These are phyloP conservation scores for Apophysomyces ossiformis DNA, from an alignment of 371 early-diverging fungal genomes.

Conservation along the genomic window DNA sequence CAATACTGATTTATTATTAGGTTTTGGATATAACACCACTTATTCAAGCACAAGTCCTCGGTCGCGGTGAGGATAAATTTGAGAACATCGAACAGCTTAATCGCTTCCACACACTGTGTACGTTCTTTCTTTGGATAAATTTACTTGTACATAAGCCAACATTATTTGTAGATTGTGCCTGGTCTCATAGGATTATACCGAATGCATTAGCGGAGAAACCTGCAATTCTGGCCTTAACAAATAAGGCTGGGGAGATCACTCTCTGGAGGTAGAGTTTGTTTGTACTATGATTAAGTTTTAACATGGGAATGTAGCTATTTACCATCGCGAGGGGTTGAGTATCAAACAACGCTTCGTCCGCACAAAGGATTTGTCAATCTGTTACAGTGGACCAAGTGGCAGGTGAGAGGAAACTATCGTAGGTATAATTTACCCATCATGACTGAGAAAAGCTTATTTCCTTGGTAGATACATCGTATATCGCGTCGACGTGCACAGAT, in stretches of 20 bases:
- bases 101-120: constrained; percentile 31
- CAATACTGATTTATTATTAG: constrained; percentile 3
- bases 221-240: constrained; percentile 25
- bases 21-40: constrained; percentile 23
- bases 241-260: constrained; percentile 34
- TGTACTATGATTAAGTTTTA: not conserved
- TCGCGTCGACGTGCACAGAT: constrained; percentile 14
- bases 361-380: constrained; percentile 15
- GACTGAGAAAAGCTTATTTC: not conserved
- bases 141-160: not conserved
- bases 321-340: not conserved
- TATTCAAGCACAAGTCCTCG: constrained; percentile 14
- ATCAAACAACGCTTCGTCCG: not conserved
- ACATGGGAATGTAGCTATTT: constrained; percentile 5
- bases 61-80: not conserved
- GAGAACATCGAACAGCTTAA: constrained; percentile 6
- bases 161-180: constrained; percentile 20
- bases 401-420: constrained; percentile 10
- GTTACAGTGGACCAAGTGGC: constrained; percentile 21
- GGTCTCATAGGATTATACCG: constrained; percentile 28
- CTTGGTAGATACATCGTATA: constrained; percentile 15
- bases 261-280: constrained; percentile 23
- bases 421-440: constrained; percentile 3
- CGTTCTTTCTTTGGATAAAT: not conserved
- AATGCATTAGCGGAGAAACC: constrained; percentile 23